phyloP scores from a whole-genome alignment of 2,329 filamentous ascomycete species.

The Penicillium sclerotigenum region DNA sequence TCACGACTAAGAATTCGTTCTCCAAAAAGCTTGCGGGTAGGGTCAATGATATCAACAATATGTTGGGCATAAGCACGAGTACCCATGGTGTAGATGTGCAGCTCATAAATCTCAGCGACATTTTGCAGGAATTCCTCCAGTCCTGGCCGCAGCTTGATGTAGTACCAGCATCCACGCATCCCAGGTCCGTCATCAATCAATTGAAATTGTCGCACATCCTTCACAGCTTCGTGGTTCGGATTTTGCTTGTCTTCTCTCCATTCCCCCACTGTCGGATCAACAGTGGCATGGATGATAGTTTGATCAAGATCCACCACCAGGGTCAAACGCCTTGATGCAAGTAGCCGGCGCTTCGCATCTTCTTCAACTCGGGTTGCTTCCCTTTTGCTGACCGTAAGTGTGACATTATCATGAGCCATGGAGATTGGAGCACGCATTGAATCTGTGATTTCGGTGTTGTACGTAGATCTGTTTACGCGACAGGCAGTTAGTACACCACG shows the following conservation, averaged over 20 bases:
- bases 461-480: conserved; percentile 55
- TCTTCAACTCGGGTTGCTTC: conserved; percentile 81
- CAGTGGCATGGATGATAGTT: conserved; percentile 96
- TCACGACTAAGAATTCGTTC: conserved; percentile 94
- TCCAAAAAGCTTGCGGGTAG: conserved; percentile 82
- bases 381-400: conserved; percentile 76
- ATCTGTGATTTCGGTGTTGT: conserved; percentile 75
- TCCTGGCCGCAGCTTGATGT: conserved; percentile 94
- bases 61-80: conserved; percentile 92
- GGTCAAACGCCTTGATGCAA: conserved; percentile 78
- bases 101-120: conserved; percentile 78
- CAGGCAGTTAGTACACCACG: conserved; percentile 3
- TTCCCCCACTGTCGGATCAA: conserved; percentile 92
- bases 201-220: conserved; percentile 84
- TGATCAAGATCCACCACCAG: conserved; percentile 96
- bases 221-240: conserved; percentile 86
- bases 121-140: conserved; percentile 74
- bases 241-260: conserved; percentile 88
- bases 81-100: conserved; percentile 99
- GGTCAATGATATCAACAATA: conserved; percentile 90
- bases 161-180: conserved; percentile 83
- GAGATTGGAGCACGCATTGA: conserved; percentile 86
- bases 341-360: conserved; percentile 76
- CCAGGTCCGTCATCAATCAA: conserved; percentile 78
- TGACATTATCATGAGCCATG: conserved; percentile 89